phyloP scores from a whole-genome alignment of 2,329 filamentous ascomycete species.

The Didymella keratinophila region DNA sequence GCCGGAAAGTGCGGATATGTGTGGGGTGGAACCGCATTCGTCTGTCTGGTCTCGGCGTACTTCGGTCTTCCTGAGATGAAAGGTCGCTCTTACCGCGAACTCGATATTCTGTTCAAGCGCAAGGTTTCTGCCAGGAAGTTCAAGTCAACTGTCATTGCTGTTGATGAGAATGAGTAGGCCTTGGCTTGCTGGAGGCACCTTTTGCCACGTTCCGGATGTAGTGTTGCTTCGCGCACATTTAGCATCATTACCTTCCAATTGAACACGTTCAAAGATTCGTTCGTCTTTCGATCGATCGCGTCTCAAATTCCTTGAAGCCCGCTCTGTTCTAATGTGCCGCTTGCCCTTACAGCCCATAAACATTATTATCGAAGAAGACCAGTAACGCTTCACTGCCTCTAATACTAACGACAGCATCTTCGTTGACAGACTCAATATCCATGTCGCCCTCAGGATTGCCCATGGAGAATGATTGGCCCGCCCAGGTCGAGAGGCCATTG shows the following conservation, averaged over 20 bases:
- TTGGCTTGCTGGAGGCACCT: not conserved
- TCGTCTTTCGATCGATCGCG: too few species aligned
- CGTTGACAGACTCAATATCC: not conserved
- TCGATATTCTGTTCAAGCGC: conserved; percentile 56
- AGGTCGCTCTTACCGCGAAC: conserved; percentile 57
- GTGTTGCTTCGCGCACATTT: not conserved
- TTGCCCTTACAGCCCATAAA: not conserved
- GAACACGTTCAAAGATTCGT: not conserved
- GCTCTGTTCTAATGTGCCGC: not conserved
- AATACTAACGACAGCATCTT: not conserved
- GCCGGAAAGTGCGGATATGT: conserved; percentile 42
- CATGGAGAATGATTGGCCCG: not conserved
- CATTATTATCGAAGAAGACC: not conserved
- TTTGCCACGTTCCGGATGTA: not conserved
- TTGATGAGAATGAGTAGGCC: conserved; percentile 68
- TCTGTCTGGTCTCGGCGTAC: conserved; percentile 62
- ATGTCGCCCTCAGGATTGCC: not conserved
- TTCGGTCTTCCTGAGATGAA: conserved; percentile 63
- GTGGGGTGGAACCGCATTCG: conserved; percentile 55
- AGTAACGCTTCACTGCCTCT: not conserved
- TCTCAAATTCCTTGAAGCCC: not conserved
- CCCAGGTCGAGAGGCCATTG: not conserved
- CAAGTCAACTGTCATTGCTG: conserved; percentile 63
- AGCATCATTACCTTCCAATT: not conserved
- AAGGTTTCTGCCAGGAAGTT: conserved; percentile 62